Evolutionary conservation across 495 filamentous ascomycete species (phyloP), one percentile per base, ranked within the genome.

Genomic region (Aspergillus cristatus): DNA sequence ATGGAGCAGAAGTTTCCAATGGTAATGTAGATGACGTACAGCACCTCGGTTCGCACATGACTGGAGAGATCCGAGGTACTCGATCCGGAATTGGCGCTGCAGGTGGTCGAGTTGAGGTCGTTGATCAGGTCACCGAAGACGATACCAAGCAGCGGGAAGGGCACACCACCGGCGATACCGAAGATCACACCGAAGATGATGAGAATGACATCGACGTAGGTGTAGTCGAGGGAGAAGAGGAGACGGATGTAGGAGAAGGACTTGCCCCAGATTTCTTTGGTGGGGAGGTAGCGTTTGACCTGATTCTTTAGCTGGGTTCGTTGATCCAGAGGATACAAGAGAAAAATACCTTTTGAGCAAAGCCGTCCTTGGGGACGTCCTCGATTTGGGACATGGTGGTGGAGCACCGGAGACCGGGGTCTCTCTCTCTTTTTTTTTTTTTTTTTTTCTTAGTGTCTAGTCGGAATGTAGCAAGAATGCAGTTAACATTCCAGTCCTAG

Each of bases 71-170:
- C 45, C 10, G 31, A 20, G 13, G 37, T 42, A 10, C 38, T 38
- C 18, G 32, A 39, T 10, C 35, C 14, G 16, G 50, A 43, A 8
- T 43, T 31, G 1, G 37, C 32, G 1, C 43, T 41, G 38, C 58
- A 65, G 14, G 50, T 55, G 7, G 54, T 47, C 1, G 54, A 47
- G 34, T 65, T 65, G 13, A 65, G 42, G 15, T 58, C 58, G 34
- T 84, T 73, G 41, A 84, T 67, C 13, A 84, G 65, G 47, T 81
- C 57, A 25, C 79, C 79, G 39, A 82, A 82, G 35, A 82, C 64
- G 46, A 84, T 76, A n/a, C 73, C 77, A 14, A 82, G 70, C 7
- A 82, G 55, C 6, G 78, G 79, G 38, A 81, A 80, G 2, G 78
- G 80, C 2, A 80, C 66, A 20, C 79, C 79, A 2, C 76, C 70